Conservation (phyloP, 1,139 yeast genomes). For the Pichia cactophila region DNA sequence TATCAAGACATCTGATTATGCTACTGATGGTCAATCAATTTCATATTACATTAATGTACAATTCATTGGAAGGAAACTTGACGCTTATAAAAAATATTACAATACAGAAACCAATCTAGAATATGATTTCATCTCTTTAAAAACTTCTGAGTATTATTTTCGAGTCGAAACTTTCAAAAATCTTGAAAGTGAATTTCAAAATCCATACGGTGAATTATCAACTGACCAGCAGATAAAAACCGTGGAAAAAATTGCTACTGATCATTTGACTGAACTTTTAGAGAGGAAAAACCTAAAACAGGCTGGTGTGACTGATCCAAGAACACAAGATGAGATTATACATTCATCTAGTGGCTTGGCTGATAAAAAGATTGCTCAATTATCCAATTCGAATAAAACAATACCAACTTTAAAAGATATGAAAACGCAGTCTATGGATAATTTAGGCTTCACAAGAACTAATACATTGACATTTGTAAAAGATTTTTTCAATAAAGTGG, state of each 20-base stretch:
- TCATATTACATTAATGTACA: constrained; percentile 23
- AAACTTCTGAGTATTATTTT: constrained; percentile 17
- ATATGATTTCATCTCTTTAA: constrained; percentile 19
- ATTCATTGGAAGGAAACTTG: constrained; percentile 22
- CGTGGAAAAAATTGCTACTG: constrained; percentile 14
- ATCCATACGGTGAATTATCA: constrained; percentile 9
- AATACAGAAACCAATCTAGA: constrained; percentile 14
- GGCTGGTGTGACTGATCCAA: constrained; percentile 17
- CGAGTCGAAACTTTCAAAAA: constrained; percentile 15
- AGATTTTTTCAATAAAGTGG: constrained; percentile 15
- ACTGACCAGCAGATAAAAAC: constrained; percentile 15
- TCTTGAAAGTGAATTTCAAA: not conserved
- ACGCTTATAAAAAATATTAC: constrained; percentile 17
- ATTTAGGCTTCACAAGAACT: constrained; percentile 5
- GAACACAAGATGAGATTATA: constrained; percentile 14
- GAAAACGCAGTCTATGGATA: constrained; percentile 1
- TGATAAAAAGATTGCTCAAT: constrained; percentile 7
- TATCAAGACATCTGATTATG: constrained; percentile 27
- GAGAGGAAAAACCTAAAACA: constrained; percentile 12
- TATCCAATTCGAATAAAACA: not conserved
- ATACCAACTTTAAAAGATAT: constrained; percentile 5
- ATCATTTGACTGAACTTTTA: constrained; percentile 13
- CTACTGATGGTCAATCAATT: constrained; percentile 18
- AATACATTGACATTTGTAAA: constrained; percentile 4
- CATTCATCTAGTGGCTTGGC: constrained; percentile 6